Evolutionary conservation across 2,329 filamentous ascomycete species (phyloP).

Genomic region (Hymenoscyphus linearis): DNA sequence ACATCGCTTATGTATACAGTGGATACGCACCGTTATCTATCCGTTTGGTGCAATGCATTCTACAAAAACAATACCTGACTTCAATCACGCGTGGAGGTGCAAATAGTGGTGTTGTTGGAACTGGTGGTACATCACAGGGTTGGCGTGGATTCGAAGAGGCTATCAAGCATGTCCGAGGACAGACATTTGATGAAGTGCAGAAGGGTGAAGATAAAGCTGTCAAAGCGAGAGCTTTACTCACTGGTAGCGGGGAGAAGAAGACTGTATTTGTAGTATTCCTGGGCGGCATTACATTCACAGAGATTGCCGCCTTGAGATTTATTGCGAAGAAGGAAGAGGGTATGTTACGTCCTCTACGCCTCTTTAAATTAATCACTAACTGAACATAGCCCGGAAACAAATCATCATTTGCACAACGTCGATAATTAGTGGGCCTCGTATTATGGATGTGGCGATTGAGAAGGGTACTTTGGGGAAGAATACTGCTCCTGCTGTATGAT

Average conservation of each 20-base stretch:
- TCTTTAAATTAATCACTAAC: slow-evolving; percentile 8
- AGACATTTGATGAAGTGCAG: slow-evolving; percentile 87
- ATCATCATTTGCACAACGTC: slow-evolving; percentile 91
- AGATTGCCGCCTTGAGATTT: slow-evolving; percentile 90
- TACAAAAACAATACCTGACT: slow-evolving; percentile 83
- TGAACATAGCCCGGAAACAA: slow-evolving; percentile 58
- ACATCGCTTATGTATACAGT: slow-evolving; percentile 96
- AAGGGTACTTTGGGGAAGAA: slow-evolving; percentile 36
- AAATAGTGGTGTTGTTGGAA: slow-evolving; percentile 41
- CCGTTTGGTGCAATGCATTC: slow-evolving; percentile 82
- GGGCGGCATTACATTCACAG: slow-evolving; percentile 93
- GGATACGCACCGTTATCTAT: slow-evolving; percentile 93
- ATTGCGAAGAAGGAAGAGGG: slow-evolving; percentile 78
- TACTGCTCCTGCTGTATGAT: slow-evolving; percentile 8
- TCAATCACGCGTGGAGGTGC: slow-evolving; percentile 61
- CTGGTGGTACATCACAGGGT: slow-evolving; percentile 62
- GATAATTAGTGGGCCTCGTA: slow-evolving; percentile 80
- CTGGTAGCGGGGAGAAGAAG: slow-evolving; percentile 70
- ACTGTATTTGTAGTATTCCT: slow-evolving; percentile 95
- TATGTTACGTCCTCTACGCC: slow-evolving; percentile 27
- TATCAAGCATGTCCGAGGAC: slow-evolving; percentile 78
- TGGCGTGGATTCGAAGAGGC: slow-evolving; percentile 94
- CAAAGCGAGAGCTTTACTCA: slow-evolving; percentile 77
- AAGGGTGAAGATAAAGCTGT: slow-evolving; percentile 90
- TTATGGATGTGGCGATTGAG: slow-evolving; percentile 83